A percentile compares a stretch with the other conserved stretches of the same genome.
These are phyloP conservation scores for Multifurca ochricompacta DNA, from an alignment of 768 basidiomycete species.

Conservation along the genomic window DNA sequence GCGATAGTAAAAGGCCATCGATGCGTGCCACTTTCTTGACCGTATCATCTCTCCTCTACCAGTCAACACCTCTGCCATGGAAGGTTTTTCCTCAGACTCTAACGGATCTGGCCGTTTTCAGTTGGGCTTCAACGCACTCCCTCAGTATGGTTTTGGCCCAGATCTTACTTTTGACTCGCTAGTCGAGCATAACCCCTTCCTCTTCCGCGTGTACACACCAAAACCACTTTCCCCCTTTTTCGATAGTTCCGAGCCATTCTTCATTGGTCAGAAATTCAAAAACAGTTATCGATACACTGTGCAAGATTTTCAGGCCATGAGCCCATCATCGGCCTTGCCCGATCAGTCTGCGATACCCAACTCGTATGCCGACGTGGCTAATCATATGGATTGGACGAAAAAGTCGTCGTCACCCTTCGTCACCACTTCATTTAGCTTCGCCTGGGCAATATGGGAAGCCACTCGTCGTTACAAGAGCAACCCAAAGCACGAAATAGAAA, in stretches of 20 bases:
- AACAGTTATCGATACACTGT: slow-evolving; percentile 27
- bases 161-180: slow-evolving; percentile 56
- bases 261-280: slow-evolving; percentile 59
- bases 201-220: slow-evolving; percentile 77
- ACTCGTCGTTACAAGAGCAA: slow-evolving; percentile 63
- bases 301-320: slow-evolving; percentile 22
- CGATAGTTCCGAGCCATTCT: slow-evolving; percentile 53
- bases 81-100: slow-evolving; percentile 13
- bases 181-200: slow-evolving; percentile 57
- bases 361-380: slow-evolving; percentile 56
- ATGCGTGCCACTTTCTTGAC: slow-evolving; percentile 6
- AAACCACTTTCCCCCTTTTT: slow-evolving; percentile 46
- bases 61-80: slow-evolving; percentile 12
- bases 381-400: slow-evolving; percentile 76
- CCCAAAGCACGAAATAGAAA: slow-evolving; percentile 69
- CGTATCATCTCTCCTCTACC: slow-evolving; percentile 17
- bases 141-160: slow-evolving; percentile 67
- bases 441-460: slow-evolving; percentile 80
- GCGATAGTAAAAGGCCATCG: slow-evolving; percentile 20
- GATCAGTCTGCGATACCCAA: slow-evolving; percentile 19
- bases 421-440: slow-evolving; percentile 73
- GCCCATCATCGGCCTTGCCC: slow-evolving; percentile 15
- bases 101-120: slow-evolving; percentile 21
- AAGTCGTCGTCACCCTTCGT: slow-evolving; percentile 60
- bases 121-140: slow-evolving; percentile 33